phyloP scores from a whole-genome alignment of 202 grass and related monocot species.

The Zizania palustris region DNA sequence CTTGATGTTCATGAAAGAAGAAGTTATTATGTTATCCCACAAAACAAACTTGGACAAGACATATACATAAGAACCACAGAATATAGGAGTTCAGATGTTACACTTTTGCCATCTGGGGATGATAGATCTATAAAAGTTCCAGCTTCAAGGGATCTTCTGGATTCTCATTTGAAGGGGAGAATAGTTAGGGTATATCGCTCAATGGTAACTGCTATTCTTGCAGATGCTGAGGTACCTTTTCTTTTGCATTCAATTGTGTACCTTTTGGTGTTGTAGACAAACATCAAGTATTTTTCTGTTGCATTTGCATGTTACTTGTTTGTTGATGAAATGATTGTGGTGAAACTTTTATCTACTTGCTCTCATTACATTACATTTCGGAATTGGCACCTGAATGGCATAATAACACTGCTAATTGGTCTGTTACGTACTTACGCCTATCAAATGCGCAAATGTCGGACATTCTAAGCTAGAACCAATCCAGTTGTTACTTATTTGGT shows the following conservation, averaged over 20 bases:
- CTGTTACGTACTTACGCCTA: background rate
- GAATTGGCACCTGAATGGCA: background rate
- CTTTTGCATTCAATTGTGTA: slow-evolving; percentile 21
- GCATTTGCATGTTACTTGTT: slow-evolving; percentile 34
- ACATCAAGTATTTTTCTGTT: slow-evolving; percentile 30
- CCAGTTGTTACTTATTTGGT: background rate
- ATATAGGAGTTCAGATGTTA: slow-evolving; percentile 61
- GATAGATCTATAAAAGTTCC: slow-evolving; percentile 87
- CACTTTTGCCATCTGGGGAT: slow-evolving; percentile 81
- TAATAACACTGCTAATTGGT: background rate
- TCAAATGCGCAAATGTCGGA: background rate
- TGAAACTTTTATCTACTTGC: slow-evolving; percentile 17
- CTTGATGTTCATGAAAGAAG: slow-evolving; percentile 86
- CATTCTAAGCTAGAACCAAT: background rate
- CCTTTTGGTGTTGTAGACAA: slow-evolving; percentile 3
- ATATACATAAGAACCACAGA: slow-evolving; percentile 78
- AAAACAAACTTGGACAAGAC: slow-evolving; percentile 94
- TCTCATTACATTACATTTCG: slow-evolving; percentile 6
- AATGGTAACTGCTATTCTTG: slow-evolving; percentile 87
- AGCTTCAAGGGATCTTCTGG: slow-evolving; percentile 71
- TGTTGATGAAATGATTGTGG: slow-evolving; percentile 16
- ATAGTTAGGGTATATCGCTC: slow-evolving; percentile 52
- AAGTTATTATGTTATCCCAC: slow-evolving; percentile 82
- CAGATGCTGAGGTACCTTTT: slow-evolving; percentile 82
- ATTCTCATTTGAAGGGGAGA: slow-evolving; percentile 70